Percentiles rank a stretch among this genome's conserved stretches.
Evolutionary conservation across 441 rosid species (phyloP).

Genomic region (Lepidium campestre): DNA sequence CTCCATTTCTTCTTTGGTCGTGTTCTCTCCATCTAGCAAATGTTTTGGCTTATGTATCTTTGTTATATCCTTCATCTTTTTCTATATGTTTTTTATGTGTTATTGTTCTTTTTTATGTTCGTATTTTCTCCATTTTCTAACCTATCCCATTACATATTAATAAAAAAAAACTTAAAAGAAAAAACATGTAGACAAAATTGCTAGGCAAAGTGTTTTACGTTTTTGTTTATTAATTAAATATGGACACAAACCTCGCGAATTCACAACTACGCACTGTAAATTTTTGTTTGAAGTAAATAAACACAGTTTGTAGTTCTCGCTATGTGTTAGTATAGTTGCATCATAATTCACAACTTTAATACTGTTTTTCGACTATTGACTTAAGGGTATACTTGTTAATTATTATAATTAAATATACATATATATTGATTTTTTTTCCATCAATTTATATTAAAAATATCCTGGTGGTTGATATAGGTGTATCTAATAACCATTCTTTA

Average conservation of each 20-base stretch:
- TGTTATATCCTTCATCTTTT: too few species aligned
- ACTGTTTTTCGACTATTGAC: not conserved
- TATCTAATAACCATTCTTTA: constrained; percentile 1
- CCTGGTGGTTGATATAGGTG: not conserved
- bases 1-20: too few species aligned
- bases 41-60: too few species aligned
- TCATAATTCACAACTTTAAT: not conserved
- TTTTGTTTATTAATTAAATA: not conserved
- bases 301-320: not conserved
- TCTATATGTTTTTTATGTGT: too few species aligned
- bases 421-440: not conserved
- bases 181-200: not conserved
- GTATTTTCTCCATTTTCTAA: too few species aligned
- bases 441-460: not conserved
- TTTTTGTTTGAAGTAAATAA: not conserved
- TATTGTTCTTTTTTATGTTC: too few species aligned
- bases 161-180: not conserved
- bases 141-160: too few species aligned
- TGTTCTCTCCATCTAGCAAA: too few species aligned
- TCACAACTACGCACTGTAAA: not conserved
- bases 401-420: too few species aligned
- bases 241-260: not conserved
- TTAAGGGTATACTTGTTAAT: not conserved
- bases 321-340: not conserved
- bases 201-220: not conserved